phyloP scores from a whole-genome alignment of 192 early-diverging fungal species.

The Coemansia sp. region DNA sequence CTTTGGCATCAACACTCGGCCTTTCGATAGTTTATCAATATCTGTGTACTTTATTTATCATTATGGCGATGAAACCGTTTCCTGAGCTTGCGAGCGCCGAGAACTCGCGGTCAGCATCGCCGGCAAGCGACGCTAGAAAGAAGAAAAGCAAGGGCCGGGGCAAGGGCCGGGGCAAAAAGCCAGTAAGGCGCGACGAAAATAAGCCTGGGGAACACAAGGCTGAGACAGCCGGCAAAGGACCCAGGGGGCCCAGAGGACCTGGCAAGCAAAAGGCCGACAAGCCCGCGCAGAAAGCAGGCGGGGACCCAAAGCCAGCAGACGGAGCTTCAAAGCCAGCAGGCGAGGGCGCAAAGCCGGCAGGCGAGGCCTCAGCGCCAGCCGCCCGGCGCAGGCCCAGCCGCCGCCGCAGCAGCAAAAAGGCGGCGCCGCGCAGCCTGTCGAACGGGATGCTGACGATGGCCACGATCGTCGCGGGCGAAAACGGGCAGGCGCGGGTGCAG shows the following conservation, averaged over 20 bases:
- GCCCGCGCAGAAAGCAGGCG: not conserved
- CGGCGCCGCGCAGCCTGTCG: constrained; percentile 1
- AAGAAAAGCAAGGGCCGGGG: constrained; percentile 5
- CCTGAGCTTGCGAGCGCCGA: constrained; percentile 34
- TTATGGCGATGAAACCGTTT: constrained; percentile 34
- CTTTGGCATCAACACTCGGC: too few relatives aligned
- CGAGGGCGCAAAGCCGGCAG: not conserved
- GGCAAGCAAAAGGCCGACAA: not conserved
- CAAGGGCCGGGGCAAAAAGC: not conserved
- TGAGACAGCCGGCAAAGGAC: too few relatives aligned
- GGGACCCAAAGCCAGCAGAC: too few relatives aligned
- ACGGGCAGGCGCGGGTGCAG: constrained; percentile 42
- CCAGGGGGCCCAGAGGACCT: too few relatives aligned
- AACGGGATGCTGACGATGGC: constrained; percentile 17
- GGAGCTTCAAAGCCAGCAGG: not conserved
- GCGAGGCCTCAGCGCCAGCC: not conserved
- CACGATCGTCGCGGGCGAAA: constrained; percentile 33
- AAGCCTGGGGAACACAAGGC: too few relatives aligned
- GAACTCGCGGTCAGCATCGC: constrained; percentile 43
- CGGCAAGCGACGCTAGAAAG: constrained; percentile 8
- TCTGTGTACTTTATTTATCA: not conserved
- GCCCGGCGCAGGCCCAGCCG: not conserved
- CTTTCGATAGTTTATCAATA: too few relatives aligned
- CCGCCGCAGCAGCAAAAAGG: not conserved
- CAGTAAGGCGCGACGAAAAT: not conserved